These are phyloP conservation scores for Phytopythium mirpurense DNA, from an alignment of 352 stramenopile species.

Conservation along the genomic window DNA sequence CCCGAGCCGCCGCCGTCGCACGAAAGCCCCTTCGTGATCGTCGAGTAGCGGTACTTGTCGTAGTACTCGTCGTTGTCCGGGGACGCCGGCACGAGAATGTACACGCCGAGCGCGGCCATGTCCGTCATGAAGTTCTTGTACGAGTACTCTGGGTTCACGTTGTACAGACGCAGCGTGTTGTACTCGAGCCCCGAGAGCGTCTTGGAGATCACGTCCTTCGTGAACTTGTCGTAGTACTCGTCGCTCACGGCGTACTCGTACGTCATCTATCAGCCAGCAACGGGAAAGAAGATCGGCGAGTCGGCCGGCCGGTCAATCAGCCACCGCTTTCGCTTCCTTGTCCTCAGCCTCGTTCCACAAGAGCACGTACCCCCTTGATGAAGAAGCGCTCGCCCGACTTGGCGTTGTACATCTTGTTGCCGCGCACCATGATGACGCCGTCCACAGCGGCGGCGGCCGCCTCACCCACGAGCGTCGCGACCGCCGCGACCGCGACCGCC, in stretches of 20 bases:
- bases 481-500: constrained; percentile 7
- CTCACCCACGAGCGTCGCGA: constrained; percentile 10
- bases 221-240: constrained; percentile 82
- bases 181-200: constrained; percentile 72
- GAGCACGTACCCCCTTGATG: constrained; percentile 80
- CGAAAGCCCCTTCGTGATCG: constrained; percentile 61
- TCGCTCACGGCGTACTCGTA: constrained; percentile 88
- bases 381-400: constrained; percentile 82
- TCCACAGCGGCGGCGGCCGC: constrained; percentile 15
- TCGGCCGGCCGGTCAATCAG: no score
- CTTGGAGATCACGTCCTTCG: constrained; percentile 57
- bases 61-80: constrained; percentile 83
- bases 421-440: constrained; percentile 68
- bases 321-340: background rate
- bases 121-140: constrained; percentile 85
- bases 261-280: constrained; percentile 43
- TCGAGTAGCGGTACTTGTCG: constrained; percentile 81
- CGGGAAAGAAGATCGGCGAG: background rate
- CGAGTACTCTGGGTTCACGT: constrained; percentile 79
- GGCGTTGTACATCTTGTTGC: constrained; percentile 86
- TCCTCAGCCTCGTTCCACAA: no score
- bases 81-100: constrained; percentile 76
- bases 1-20: constrained; percentile 33
- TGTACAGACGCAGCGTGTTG: constrained; percentile 85
- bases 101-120: constrained; percentile 72